Percentiles rank a stretch among this genome's conserved stretches.
phyloP scores from a whole-genome alignment of 2,329 filamentous ascomycete species.

The Fusarium sp. region DNA sequence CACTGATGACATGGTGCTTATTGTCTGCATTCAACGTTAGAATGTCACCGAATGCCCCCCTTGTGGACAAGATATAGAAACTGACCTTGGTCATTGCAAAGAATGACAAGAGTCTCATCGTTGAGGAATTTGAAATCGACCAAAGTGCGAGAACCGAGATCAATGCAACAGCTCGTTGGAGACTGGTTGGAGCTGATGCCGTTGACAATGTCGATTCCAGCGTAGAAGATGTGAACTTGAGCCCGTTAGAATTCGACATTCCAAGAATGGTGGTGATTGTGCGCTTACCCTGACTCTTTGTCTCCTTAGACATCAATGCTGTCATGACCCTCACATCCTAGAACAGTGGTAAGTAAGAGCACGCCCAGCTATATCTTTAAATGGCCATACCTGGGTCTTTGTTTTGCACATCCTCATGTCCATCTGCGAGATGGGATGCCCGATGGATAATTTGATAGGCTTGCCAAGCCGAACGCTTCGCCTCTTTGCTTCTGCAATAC shows the following conservation, averaged over 20 bases:
- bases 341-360: constrained; percentile 18
- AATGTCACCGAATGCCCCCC: background rate
- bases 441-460: constrained; percentile 59
- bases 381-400: constrained; percentile 46
- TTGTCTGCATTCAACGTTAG: constrained; percentile 39
- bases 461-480: constrained; percentile 76
- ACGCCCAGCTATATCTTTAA: background rate
- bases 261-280: no score
- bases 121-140: constrained; percentile 77
- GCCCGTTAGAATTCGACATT: background rate
- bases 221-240: constrained; percentile 69
- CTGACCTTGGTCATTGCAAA: constrained; percentile 61
- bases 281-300: constrained; percentile 52
- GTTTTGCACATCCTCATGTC: constrained; percentile 68
- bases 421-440: constrained; percentile 59
- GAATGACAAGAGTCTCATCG: constrained; percentile 69
- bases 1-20: constrained; percentile 43
- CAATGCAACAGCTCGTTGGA: constrained; percentile 55
- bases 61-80: background rate
- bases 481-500: constrained; percentile 77
- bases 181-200: constrained; percentile 65
- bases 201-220: constrained; percentile 64
- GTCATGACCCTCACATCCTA: constrained; percentile 55
- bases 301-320: constrained; percentile 55
- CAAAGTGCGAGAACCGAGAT: constrained; percentile 58